Evolutionary conservation across 1,284 basidiomycete genomes (phyloP).

Genomic region (Xanthoconium separans): DNA sequence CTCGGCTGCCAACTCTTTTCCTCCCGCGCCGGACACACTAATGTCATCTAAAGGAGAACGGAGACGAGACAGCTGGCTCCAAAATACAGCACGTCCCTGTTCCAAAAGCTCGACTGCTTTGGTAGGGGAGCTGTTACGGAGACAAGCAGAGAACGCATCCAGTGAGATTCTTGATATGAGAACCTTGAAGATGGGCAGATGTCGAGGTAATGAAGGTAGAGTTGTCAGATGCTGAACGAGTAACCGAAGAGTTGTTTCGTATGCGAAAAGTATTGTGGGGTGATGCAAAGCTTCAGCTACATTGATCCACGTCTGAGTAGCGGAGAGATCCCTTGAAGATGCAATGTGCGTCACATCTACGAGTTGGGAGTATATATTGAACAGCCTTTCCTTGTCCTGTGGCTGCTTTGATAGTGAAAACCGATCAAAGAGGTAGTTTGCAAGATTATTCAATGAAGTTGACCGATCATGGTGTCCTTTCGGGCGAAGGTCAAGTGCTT

Average conservation of each 20-base stretch:
- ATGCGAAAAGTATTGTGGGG: background rate
- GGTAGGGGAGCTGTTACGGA: background rate
- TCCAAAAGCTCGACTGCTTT: no score
- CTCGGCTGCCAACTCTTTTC: background rate
- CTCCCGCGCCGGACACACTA: background rate
- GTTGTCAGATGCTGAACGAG: background rate
- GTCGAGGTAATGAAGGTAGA: no score
- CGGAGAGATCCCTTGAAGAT: background rate
- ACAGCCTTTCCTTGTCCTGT: background rate
- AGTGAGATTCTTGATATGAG: background rate
- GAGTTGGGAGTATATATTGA: background rate
- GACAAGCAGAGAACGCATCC: background rate
- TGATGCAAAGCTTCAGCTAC: background rate
- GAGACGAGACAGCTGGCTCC: background rate
- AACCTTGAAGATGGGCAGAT: background rate
- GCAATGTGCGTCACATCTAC: background rate
- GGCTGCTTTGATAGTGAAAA: background rate
- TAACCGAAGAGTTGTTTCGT: background rate
- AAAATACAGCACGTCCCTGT: background rate
- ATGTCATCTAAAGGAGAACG: background rate
- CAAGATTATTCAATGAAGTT: background rate
- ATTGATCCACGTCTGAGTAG: background rate
- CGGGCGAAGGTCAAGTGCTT: background rate
- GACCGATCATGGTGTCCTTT: background rate
- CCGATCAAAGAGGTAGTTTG: background rate